phyloP scores from a whole-genome alignment of 2,329 filamentous ascomycete genomes.

The Lithohypha guttulata region DNA sequence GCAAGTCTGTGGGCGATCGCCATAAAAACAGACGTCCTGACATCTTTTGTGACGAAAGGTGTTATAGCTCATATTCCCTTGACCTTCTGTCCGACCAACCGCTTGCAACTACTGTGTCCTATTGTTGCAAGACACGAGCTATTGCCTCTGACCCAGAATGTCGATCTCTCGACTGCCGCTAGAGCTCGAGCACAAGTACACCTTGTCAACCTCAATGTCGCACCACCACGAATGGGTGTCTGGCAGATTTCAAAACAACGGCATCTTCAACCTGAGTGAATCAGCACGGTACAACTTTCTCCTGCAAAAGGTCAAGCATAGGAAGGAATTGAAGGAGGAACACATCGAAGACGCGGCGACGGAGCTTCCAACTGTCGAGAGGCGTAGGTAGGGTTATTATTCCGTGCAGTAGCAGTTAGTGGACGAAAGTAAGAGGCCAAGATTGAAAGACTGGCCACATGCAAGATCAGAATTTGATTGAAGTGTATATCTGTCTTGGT shows the following conservation, averaged over 20 bases:
- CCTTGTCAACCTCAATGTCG: not conserved
- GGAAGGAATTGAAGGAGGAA: not conserved
- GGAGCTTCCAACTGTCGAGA: too few species aligned
- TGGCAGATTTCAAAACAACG: not conserved
- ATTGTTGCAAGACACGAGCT: too few species aligned
- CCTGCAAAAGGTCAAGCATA: not conserved
- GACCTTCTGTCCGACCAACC: not conserved
- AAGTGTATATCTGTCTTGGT: too few species aligned
- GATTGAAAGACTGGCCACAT: too few species aligned
- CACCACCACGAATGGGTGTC: not conserved
- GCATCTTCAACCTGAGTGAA: not conserved
- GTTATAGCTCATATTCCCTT: conserved; percentile 3
- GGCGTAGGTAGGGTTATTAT: too few species aligned
- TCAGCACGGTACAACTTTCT: conserved; percentile 3
- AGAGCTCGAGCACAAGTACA: not conserved
- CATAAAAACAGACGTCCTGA: not conserved
- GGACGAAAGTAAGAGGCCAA: too few species aligned
- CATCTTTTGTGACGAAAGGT: not conserved
- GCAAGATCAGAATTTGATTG: too few species aligned
- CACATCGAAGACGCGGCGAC: not conserved
- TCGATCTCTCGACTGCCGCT: not conserved
- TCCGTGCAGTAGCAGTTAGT: too few species aligned
- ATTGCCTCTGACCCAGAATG: too few species aligned
- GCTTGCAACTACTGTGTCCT: too few species aligned
- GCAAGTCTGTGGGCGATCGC: not conserved